A percentile compares a stretch with the other conserved stretches of the same genome.
Conservation (phyloP, 2,329 filamentous ascomycete species). For the Epichloe festucae region DNA sequence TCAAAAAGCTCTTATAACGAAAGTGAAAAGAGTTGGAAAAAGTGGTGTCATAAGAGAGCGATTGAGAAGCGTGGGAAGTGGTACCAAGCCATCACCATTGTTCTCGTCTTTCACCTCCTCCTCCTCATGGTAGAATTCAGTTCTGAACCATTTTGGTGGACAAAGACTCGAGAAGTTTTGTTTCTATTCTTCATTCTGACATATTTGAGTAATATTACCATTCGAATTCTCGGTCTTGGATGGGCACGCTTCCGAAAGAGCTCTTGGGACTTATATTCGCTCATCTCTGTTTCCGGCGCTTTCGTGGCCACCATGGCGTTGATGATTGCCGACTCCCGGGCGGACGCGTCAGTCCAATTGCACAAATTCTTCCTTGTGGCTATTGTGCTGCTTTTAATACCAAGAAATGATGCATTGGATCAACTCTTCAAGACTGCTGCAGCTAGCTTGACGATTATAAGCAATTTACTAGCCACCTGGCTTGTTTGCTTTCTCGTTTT, state of each 20-base stretch:
- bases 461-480: slow-evolving; percentile 91
- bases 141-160: slow-evolving; percentile 60
- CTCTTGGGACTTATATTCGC: slow-evolving; percentile 88
- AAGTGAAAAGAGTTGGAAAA: slow-evolving; percentile 64
- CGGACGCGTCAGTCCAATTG: slow-evolving; percentile 59
- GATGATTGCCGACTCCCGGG: slow-evolving; percentile 46
- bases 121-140: slow-evolving; percentile 80
- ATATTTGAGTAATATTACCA: slow-evolving; percentile 69
- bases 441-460: slow-evolving; percentile 79
- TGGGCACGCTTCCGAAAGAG: slow-evolving; percentile 87
- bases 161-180: slow-evolving; percentile 53
- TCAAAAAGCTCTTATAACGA: slow-evolving; percentile 82
- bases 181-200: slow-evolving; percentile 74
- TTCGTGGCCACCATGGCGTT: slow-evolving; percentile 70
- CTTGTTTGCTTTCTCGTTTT: slow-evolving; percentile 93
- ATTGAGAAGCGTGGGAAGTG: slow-evolving; percentile 89
- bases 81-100: slow-evolving; percentile 68
- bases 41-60: slow-evolving; percentile 89
- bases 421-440: slow-evolving; percentile 98
- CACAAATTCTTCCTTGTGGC: slow-evolving; percentile 93
- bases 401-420: slow-evolving; percentile 90
- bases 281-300: slow-evolving; percentile 66
- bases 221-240: slow-evolving; percentile 77
- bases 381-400: slow-evolving; percentile 80
- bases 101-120: slow-evolving; percentile 71